phyloP scores from a whole-genome alignment of 768 basidiomycete genomes.

The Rhizopogon roseolus region DNA sequence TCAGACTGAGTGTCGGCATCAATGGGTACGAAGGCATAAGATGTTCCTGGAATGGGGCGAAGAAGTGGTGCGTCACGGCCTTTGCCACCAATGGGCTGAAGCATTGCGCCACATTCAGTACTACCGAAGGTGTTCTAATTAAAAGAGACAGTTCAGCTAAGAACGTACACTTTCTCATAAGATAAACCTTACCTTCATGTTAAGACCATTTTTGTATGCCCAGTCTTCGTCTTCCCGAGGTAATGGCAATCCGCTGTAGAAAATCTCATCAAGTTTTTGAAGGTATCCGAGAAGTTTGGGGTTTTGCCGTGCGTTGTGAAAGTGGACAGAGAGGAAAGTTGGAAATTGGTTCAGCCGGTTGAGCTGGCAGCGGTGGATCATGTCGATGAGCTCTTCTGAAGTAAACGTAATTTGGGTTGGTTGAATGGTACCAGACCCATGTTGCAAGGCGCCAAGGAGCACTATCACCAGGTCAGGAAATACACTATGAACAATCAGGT shows the following conservation, averaged over 20 bases:
- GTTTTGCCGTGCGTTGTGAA: constrained; percentile 55
- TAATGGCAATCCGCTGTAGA: constrained; percentile 64
- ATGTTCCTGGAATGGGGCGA: constrained; percentile 53
- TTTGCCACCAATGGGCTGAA: constrained; percentile 52
- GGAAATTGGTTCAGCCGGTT: constrained; percentile 77
- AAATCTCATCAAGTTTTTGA: constrained; percentile 52
- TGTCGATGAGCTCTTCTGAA: constrained; percentile 64
- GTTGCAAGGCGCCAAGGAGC: constrained; percentile 67
- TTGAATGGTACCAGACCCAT: constrained; percentile 69
- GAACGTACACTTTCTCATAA: constrained; percentile 5
- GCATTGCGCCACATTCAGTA: constrained; percentile 75
- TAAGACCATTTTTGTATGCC: constrained; percentile 60
- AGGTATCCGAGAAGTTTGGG: constrained; percentile 58
- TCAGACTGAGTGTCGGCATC: constrained; percentile 32
- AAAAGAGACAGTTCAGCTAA: constrained; percentile 16
- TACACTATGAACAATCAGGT: constrained; percentile 14
- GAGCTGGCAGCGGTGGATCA: constrained; percentile 62
- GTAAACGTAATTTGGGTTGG: constrained; percentile 63
- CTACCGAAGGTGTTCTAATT: constrained; percentile 72
- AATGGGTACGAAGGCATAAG: constrained; percentile 65
- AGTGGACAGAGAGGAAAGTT: constrained; percentile 59
- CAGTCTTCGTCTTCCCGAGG: constrained; percentile 67
- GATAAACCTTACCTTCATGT: constrained; percentile 46
- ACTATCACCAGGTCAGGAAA: constrained; percentile 35
- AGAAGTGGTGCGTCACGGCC: constrained; percentile 50